phyloP scores from a whole-genome alignment of 2,329 filamentous ascomycete genomes.

The Clonostachys rosea region DNA sequence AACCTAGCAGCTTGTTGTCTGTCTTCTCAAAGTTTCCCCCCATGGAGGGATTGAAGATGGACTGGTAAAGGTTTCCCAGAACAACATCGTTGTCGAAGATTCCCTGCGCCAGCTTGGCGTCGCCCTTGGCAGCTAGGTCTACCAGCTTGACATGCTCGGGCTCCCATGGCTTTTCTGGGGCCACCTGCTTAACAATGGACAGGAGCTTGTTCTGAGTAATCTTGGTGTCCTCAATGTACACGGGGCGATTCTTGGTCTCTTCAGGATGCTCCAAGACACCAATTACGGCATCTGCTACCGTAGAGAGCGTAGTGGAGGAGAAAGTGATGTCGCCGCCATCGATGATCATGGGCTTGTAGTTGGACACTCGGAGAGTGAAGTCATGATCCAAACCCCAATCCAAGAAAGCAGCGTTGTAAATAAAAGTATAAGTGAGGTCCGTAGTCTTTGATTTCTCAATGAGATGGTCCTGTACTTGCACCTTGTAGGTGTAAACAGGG shows the following conservation, averaged over 20 bases:
- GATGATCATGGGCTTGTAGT: slow-evolving; percentile 32
- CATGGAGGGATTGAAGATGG: slow-evolving; percentile 22
- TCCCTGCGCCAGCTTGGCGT: slow-evolving; percentile 21
- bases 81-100: slow-evolving; percentile 19
- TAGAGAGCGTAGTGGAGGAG: slow-evolving; percentile 39
- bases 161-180: slow-evolving; percentile 39
- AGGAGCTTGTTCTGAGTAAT: slow-evolving; percentile 40
- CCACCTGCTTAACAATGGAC: slow-evolving; percentile 39
- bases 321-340: slow-evolving; percentile 46
- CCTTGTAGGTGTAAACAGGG: slow-evolving; percentile 47
- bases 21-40: slow-evolving; percentile 23
- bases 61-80: slow-evolving; percentile 19
- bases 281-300: slow-evolving; percentile 41
- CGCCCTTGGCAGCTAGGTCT: slow-evolving; percentile 15
- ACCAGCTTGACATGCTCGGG: slow-evolving; percentile 27
- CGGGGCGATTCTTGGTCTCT: slow-evolving; percentile 45
- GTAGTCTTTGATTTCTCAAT: slow-evolving; percentile 29
- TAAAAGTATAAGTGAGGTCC: slow-evolving; percentile 46
- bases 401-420: slow-evolving; percentile 52
- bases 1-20: slow-evolving; percentile 38
- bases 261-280: slow-evolving; percentile 41
- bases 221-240: slow-evolving; percentile 38
- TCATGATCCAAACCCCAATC: slow-evolving; percentile 44
- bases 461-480: slow-evolving; percentile 31
- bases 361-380: slow-evolving; percentile 36